Percentiles rank a stretch among this genome's conserved stretches.
Conservation (phyloP, 768 basidiomycete genomes). For the Omphalotus guepiniiformis region DNA sequence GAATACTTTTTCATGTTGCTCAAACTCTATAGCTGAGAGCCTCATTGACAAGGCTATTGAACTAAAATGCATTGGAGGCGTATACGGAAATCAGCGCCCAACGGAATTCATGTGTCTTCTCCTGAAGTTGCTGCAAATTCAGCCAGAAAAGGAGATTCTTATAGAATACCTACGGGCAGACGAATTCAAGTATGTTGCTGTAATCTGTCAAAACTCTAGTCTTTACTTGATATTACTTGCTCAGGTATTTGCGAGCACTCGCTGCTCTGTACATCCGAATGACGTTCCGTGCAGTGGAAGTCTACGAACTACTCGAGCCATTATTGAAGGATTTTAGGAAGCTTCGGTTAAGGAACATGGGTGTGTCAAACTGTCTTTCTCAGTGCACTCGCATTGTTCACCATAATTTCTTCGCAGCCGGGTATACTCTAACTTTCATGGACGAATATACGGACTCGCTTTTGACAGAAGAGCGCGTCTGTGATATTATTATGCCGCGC, state of each 20-base stretch:
- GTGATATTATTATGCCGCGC: slow-evolving; percentile 94
- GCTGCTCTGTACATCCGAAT: slow-evolving; percentile 93
- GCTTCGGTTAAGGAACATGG: slow-evolving; percentile 72
- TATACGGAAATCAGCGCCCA: slow-evolving; percentile 92
- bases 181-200: slow-evolving; percentile 88
- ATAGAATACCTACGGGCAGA: slow-evolving; percentile 94
- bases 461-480: slow-evolving; percentile 85
- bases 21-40: slow-evolving; percentile 61
- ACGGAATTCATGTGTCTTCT: slow-evolving; percentile 92
- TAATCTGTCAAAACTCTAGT: neutral
- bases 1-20: neutral
- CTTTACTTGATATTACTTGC: slow-evolving; percentile 3
- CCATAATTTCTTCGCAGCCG: slow-evolving; percentile 44
- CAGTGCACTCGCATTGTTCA: neutral
- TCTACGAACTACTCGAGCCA: slow-evolving; percentile 92
- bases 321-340: slow-evolving; percentile 92
- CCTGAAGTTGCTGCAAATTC: slow-evolving; percentile 92
- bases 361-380: slow-evolving; percentile 38
- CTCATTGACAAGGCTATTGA: slow-evolving; percentile 93
- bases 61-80: slow-evolving; percentile 81
- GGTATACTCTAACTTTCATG: slow-evolving; percentile 81
- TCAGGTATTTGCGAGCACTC: slow-evolving; percentile 88
- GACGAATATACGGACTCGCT: slow-evolving; percentile 90
- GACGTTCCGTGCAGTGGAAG: slow-evolving; percentile 87
- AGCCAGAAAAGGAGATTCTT: slow-evolving; percentile 96